These are phyloP conservation scores for Blastocystis sp. DNA, from an alignment of 352 stramenopile genomes.

Conservation along the genomic window DNA sequence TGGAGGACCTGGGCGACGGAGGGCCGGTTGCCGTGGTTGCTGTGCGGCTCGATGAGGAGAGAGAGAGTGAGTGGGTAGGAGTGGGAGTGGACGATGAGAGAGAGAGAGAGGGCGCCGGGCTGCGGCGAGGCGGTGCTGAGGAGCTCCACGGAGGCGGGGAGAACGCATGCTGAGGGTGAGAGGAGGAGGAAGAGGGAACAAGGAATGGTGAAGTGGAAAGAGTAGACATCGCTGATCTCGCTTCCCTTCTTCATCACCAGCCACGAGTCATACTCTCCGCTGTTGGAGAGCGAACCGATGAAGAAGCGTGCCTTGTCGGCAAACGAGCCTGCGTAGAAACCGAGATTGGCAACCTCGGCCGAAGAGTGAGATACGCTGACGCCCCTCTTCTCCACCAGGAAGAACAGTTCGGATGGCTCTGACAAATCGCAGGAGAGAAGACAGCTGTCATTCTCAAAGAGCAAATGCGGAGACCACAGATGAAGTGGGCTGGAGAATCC, in stretches of 20 bases:
- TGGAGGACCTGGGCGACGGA: constrained; percentile 19
- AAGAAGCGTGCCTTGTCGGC: constrained; percentile 37
- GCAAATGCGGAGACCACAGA: constrained; percentile 37
- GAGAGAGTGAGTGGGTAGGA: constrained; percentile 3
- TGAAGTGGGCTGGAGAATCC: neutral
- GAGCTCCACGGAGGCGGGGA: neutral
- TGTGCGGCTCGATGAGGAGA: neutral
- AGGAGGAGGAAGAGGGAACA: neutral
- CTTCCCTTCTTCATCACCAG: neutral
- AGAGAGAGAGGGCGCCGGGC: neutral
- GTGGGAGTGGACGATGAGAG: neutral
- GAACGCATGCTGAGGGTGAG: constrained; percentile 21
- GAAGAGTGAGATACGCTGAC: neutral
- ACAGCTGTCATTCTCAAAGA: neutral
- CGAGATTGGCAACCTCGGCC: neutral
- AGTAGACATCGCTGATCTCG: constrained; percentile 40
- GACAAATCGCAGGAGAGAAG: constrained; percentile 36
- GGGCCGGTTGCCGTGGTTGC: constrained; percentile 32
- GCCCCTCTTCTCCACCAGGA: constrained; percentile 7
- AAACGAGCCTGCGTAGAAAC: constrained; percentile 42
- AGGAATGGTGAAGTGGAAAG: constrained; percentile 23
- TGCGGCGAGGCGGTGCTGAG: neutral
- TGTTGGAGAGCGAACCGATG: constrained; percentile 12
- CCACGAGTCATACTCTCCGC: constrained; percentile 34
- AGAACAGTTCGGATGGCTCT: constrained; percentile 14